Evolutionary conservation across 2,329 filamentous ascomycete species (phyloP).

Genomic region (Cordyceps cicadae): DNA sequence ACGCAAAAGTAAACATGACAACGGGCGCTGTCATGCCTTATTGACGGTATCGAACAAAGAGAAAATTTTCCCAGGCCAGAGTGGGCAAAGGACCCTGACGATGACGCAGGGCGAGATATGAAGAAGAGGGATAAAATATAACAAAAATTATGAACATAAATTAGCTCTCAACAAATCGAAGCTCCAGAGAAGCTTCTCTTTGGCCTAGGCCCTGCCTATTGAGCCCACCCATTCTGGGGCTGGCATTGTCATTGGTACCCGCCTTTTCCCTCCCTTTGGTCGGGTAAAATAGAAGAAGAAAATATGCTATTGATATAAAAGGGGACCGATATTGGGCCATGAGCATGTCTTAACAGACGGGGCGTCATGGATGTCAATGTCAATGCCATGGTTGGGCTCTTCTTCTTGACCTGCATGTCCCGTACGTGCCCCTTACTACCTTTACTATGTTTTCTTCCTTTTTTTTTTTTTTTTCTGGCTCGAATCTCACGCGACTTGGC

Average conservation of each 20-base stretch:
- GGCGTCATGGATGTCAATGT: background rate
- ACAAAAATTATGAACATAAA: too few species aligned
- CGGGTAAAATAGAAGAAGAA: background rate
- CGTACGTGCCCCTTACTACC: too few species aligned
- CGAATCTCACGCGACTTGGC: conserved; percentile 2
- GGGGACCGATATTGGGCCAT: too few species aligned
- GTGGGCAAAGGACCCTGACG: background rate
- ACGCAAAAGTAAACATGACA: background rate
- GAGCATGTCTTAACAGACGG: background rate
- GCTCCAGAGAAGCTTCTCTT: conserved; percentile 4
- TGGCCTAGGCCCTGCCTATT: background rate
- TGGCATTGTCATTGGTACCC: background rate
- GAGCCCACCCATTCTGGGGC: background rate
- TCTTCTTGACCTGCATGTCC: background rate
- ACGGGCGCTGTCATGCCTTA: background rate
- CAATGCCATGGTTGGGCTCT: background rate
- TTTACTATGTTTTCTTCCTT: too few species aligned
- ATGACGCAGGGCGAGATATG: background rate
- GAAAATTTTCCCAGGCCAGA: background rate
- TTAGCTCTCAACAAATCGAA: conserved; percentile 3
- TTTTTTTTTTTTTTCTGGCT: too few species aligned
- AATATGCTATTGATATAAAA: background rate
- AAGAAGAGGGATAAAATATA: background rate
- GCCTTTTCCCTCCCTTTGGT: background rate
- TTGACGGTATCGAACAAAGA: background rate